Evolutionary conservation across 2,329 filamentous ascomycete genomes (phyloP).

Genomic region (Aspergillus pseudoviridinutans): DNA sequence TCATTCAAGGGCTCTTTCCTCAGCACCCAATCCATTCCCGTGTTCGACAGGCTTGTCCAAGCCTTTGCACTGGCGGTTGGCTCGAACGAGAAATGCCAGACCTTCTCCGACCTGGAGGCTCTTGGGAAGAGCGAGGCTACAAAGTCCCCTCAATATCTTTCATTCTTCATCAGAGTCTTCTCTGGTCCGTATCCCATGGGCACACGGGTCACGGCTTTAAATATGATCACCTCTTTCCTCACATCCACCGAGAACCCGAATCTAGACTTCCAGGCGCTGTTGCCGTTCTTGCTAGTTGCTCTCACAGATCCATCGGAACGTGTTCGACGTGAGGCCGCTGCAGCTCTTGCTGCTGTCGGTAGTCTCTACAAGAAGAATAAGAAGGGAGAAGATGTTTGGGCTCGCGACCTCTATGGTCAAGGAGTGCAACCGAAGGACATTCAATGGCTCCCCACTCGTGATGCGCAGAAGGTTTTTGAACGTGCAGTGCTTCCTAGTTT

Average conservation of each 20-base stretch:
- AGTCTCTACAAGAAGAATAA: slow-evolving; percentile 47
- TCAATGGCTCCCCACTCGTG: slow-evolving; percentile 56
- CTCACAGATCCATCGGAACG: slow-evolving; percentile 71
- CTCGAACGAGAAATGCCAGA: slow-evolving; percentile 27
- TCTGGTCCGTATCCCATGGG: slow-evolving; percentile 66
- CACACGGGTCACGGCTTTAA: slow-evolving; percentile 65
- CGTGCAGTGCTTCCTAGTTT: slow-evolving; percentile 68
- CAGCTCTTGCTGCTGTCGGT: slow-evolving; percentile 58
- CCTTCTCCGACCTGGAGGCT: slow-evolving; percentile 36
- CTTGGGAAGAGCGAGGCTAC: slow-evolving; percentile 43
- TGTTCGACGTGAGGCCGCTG: slow-evolving; percentile 71
- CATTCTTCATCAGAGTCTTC: slow-evolving; percentile 73
- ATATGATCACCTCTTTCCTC: slow-evolving; percentile 57
- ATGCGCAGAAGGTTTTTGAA: slow-evolving; percentile 59
- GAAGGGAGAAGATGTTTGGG: slow-evolving; percentile 53
- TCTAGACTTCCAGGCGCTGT: slow-evolving; percentile 69
- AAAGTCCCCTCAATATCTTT: slow-evolving; percentile 64
- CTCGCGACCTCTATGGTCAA: slow-evolving; percentile 63
- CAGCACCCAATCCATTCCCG: slow-evolving; percentile 24
- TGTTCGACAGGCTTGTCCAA: slow-evolving; percentile 38
- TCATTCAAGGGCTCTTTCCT: slow-evolving; percentile 37
- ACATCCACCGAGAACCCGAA: slow-evolving; percentile 45
- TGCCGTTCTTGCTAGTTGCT: slow-evolving; percentile 77
- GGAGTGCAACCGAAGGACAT: slow-evolving; percentile 45
- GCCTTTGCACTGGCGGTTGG: slow-evolving; percentile 33